These are phyloP conservation scores for Hypoxylon subgilvum DNA, from an alignment of 495 filamentous ascomycete species.

Conservation along the genomic window DNA sequence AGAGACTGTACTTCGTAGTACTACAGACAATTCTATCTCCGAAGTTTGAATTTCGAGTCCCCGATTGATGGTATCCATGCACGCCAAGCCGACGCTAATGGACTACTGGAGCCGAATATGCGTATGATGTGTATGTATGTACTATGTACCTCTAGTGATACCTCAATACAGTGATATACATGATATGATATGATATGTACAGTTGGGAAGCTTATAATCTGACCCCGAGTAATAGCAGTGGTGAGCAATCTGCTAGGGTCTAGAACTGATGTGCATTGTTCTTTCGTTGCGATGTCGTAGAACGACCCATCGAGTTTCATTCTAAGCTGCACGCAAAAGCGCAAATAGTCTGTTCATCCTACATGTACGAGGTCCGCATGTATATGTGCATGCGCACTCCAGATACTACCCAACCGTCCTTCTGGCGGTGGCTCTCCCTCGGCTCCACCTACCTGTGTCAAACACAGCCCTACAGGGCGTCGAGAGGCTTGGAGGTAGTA, in stretches of 20 bases:
- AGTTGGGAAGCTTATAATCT: too few species aligned
- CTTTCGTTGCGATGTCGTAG: neutral
- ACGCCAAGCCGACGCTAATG: too few species aligned
- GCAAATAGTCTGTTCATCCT: constrained; percentile 12
- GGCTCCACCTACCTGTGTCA: constrained; percentile 21
- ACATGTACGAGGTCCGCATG: constrained; percentile 8
- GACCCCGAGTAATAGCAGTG: too few species aligned
- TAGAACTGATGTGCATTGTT: neutral
- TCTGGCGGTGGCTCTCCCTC: constrained; percentile 13
- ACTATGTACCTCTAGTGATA: neutral
- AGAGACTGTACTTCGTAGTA: neutral
- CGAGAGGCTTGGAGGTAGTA: constrained; percentile 7
- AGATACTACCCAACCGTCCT: neutral
- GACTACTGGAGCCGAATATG: neutral
- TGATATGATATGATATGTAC: too few species aligned
- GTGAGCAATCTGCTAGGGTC: too few species aligned
- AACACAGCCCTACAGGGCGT: constrained; percentile 39
- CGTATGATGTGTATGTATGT: neutral
- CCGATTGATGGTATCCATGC: neutral
- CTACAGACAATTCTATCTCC: neutral
- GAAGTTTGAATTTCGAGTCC: neutral
- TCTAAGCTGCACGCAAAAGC: constrained; percentile 1
- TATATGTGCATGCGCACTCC: too few species aligned
- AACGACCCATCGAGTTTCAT: neutral
- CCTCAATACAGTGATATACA: too few species aligned